Base-by-base conservation (phyloP, 1,139 yeast species). In the Arxiozyma slooffiae region DNA sequence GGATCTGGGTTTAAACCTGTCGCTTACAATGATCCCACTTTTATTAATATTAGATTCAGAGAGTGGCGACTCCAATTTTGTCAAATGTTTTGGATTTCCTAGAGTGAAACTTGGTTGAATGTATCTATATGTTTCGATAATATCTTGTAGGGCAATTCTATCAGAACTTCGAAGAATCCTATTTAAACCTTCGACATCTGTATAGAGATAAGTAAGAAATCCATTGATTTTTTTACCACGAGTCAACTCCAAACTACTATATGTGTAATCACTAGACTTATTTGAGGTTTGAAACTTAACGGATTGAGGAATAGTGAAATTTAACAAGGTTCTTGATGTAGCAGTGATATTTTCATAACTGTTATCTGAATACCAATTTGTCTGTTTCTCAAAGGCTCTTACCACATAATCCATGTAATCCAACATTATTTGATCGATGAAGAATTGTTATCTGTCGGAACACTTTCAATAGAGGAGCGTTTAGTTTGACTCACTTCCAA, bases 371-470 rank as follows among this genome's bases (percentile, higher is more conserved):
- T 82, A 80, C 96, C 96, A 89, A 16, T 74, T 75, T 1, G 94
- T 82, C 39, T 83, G 68, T 48, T 71, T 68, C 66, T 82, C 79
- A 68, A 85, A 89, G 58, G 88, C 79, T 66, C 76, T 74, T 57
- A 82, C 82, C 44, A 89, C 78, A 66, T 85, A 83, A 61, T 89
- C 96, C 95, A 88, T 87, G 68, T 85, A 87, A 48, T 80, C 78
- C 58, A 82, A 74, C 97, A 89, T 88, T 38, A 8, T 40, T 11
- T 20, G 4, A 14, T 30, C 14, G 36, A 30, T 30, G n/a, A 30
- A 30, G 36, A 30, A 14, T 30, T 30, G 5, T 11, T 14, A 16
- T 30, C n/a, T 30, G 36, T n/a, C 7, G 36, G n/a, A 14, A 11
- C 36, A 16, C n/a, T 30, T 2, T 2, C 6, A 16, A 9, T 30